These are phyloP conservation scores for Exophiala xenobiotica DNA, from an alignment of 2,329 filamentous ascomycete genomes.

Conservation along the genomic window DNA sequence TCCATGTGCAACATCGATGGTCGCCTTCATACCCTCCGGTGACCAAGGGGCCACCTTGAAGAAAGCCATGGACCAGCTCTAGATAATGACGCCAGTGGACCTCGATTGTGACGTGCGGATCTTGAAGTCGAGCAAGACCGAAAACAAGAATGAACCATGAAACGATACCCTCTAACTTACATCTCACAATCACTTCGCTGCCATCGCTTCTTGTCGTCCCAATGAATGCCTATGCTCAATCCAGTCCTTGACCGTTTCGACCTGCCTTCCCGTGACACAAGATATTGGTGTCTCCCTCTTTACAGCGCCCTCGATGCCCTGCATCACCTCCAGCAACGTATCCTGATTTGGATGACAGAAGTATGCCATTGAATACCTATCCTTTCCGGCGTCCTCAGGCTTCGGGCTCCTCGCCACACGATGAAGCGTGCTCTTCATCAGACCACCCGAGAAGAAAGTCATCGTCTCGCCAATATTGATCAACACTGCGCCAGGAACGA, in stretches of 20 bases:
- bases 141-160: too few relatives aligned
- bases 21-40: too few relatives aligned
- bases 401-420: constrained; percentile 67
- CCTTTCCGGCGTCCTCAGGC: constrained; percentile 44
- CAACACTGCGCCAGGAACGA: constrained; percentile 48
- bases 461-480: constrained; percentile 54
- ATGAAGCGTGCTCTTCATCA: constrained; percentile 51
- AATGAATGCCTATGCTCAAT: constrained; percentile 23
- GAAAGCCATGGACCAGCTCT: too few relatives aligned
- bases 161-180: too few relatives aligned
- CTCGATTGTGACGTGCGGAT: too few relatives aligned
- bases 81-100: too few relatives aligned
- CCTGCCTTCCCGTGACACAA: constrained; percentile 18
- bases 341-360: constrained; percentile 85
- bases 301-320: constrained; percentile 64
- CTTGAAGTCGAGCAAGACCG: too few relatives aligned
- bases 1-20: too few relatives aligned
- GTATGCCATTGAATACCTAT: constrained; percentile 84
- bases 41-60: too few relatives aligned
- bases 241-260: constrained; percentile 23
- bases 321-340: constrained; percentile 72
- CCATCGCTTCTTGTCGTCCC: constrained; percentile 11
- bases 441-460: constrained; percentile 49
- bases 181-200: neutral
- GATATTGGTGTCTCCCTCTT: constrained; percentile 53